Evolutionary conservation across 177 flowering plant species (phyloP).

Genomic region (Telopea speciosissima): DNA sequence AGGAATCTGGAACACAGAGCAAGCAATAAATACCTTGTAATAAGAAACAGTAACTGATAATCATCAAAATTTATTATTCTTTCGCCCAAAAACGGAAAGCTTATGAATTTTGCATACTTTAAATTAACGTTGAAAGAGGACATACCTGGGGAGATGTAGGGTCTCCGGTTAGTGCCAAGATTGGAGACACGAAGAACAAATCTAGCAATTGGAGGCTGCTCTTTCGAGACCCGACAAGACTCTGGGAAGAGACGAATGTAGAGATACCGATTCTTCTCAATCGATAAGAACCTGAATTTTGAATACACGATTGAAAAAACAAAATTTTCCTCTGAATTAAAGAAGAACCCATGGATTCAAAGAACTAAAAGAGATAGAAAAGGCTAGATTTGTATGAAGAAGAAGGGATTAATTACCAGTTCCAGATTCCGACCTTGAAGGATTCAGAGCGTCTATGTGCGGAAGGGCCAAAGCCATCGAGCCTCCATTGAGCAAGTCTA

Average conservation of each 20-base stretch:
- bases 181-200: conserved; percentile 62
- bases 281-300: conserved; percentile 57
- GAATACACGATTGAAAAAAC: not conserved
- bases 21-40: too few relatives aligned
- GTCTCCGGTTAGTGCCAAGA: conserved; percentile 41
- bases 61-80: too few relatives aligned
- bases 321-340: not conserved
- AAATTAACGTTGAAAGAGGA: too few relatives aligned
- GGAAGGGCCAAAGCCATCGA: conserved; percentile 69
- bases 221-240: conserved; percentile 48
- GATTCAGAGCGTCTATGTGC: conserved; percentile 76
- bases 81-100: too few relatives aligned
- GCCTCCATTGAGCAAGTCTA: conserved; percentile 81
- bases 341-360: not conserved
- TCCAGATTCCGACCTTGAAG: conserved; percentile 88
- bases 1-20: too few relatives aligned
- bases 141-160: conserved; percentile 58
- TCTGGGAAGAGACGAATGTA: conserved; percentile 78
- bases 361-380: not conserved
- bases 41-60: too few relatives aligned
- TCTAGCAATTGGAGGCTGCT: conserved; percentile 76
- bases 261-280: conserved; percentile 29
- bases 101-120: too few relatives aligned
- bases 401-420: conserved; percentile 52
- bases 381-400: not conserved